These are phyloP conservation scores for Cutaneotrichosporon sp. DNA, from an alignment of 1,284 basidiomycete genomes.

Conservation along the genomic window DNA sequence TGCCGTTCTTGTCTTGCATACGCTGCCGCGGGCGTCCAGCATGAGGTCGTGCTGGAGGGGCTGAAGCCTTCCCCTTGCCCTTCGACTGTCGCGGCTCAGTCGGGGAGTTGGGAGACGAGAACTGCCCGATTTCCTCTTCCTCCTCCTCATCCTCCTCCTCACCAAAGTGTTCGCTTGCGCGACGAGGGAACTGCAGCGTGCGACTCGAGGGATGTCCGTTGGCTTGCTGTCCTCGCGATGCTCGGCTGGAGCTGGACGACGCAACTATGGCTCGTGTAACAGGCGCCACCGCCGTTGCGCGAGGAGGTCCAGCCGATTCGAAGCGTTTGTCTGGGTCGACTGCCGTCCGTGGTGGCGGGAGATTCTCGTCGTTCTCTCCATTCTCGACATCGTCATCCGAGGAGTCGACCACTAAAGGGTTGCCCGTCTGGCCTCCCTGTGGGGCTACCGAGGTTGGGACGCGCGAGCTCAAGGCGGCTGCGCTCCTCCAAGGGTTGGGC, in stretches of 20 bases:
- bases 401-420: too few relatives aligned
- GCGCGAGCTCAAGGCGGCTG: background rate
- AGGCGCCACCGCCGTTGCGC: background rate
- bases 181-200: background rate
- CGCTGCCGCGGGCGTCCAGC: background rate
- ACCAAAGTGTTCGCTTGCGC: background rate
- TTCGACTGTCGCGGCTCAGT: background rate
- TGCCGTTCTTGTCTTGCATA: slow-evolving; percentile 1
- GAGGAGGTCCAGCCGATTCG: slow-evolving; percentile 5
- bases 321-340: background rate
- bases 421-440: too few relatives aligned
- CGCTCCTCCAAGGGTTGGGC: too few relatives aligned
- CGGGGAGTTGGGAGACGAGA: background rate
- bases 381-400: background rate
- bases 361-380: background rate
- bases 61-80: background rate
- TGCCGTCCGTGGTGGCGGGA: background rate
- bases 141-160: background rate
- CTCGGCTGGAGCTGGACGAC: background rate
- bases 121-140: background rate
- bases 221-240: background rate
- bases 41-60: background rate
- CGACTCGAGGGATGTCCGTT: background rate
- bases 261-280: background rate
- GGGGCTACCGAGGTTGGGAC: too few relatives aligned